A percentile compares a stretch with the other conserved stretches of the same genome.
Conservation (phyloP, 2,329 filamentous ascomycete species). For the Diaporthe citriasiana region DNA sequence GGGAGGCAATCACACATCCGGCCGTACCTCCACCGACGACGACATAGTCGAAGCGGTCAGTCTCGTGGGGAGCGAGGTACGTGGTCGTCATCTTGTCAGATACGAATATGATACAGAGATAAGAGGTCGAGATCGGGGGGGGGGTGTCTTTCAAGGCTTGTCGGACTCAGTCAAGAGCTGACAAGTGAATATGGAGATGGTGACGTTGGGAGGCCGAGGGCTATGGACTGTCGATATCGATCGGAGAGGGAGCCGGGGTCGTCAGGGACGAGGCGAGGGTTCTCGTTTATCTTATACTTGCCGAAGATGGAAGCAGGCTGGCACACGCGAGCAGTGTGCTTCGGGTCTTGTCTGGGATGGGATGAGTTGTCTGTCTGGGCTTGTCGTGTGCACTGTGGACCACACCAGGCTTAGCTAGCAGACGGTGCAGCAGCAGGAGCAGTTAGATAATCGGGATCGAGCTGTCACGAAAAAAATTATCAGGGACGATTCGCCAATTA, state of each 20-base stretch:
- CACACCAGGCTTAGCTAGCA: not conserved
- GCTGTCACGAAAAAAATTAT: constrained; percentile 27
- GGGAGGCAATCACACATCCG: constrained; percentile 85
- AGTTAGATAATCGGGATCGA: constrained; percentile 12
- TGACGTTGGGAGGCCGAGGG: constrained; percentile 2
- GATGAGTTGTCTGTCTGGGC: constrained; percentile 38
- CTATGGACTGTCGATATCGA: constrained; percentile 5
- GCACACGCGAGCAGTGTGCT: not conserved
- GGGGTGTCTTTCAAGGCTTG: constrained; percentile 17
- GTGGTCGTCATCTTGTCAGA: constrained; percentile 74
- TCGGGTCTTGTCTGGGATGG: constrained; percentile 25
- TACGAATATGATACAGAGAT: not conserved
- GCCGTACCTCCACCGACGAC: constrained; percentile 89
- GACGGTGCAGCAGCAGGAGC: constrained; percentile 3
- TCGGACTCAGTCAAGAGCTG: constrained; percentile 41
- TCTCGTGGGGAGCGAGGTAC: constrained; percentile 73
- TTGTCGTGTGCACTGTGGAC: constrained; percentile 31
- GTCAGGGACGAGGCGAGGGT: constrained; percentile 11
- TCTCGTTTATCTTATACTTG: constrained; percentile 35
- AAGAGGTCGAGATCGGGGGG: constrained; percentile 3
- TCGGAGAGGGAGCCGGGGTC: constrained; percentile 3
- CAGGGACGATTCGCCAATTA: constrained; percentile 25
- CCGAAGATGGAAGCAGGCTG: constrained; percentile 23
- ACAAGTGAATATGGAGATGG: constrained; percentile 45
- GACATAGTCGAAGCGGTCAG: constrained; percentile 84